Percentiles rank a stretch among this genome's conserved stretches.
Conservation (phyloP, 306 rosid species). For the Corylus americana region DNA sequence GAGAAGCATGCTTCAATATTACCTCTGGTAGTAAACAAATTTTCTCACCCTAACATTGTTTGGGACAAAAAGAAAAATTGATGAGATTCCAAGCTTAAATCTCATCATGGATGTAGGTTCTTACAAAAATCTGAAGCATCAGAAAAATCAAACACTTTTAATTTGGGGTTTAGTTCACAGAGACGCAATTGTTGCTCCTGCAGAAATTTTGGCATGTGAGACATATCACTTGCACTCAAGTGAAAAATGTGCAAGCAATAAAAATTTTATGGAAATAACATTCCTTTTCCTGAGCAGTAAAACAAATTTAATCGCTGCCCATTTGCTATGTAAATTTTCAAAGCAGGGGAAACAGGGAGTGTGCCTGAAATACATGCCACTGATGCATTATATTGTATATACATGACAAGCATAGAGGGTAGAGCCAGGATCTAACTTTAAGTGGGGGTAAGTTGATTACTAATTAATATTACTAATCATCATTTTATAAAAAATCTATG, state of each 20-base stretch:
- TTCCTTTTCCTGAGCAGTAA: background rate
- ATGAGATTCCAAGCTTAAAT: slow-evolving; percentile 14
- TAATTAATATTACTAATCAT: background rate
- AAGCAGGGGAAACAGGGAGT: background rate
- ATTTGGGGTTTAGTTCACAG: background rate
- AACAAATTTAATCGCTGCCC: background rate
- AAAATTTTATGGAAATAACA: background rate
- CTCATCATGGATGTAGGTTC: slow-evolving; percentile 8
- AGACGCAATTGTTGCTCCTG: slow-evolving; percentile 3
- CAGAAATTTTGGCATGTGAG: slow-evolving; percentile 6
- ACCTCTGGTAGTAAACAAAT: slow-evolving; percentile 33
- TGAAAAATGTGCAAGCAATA: slow-evolving; percentile 12
- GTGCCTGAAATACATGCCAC: background rate
- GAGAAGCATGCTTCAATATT: slow-evolving; percentile 46
- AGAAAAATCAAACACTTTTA: background rate
- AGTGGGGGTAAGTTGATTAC: background rate
- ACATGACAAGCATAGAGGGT: background rate
- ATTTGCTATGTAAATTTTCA: background rate
- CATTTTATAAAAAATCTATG: background rate
- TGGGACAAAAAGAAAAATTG: background rate
- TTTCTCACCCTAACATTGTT: slow-evolving; percentile 44
- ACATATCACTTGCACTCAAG: background rate
- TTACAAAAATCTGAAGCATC: background rate
- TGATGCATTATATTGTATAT: background rate
- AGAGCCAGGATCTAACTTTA: background rate